Evolutionary conservation across 164 flowering plant genomes (phyloP).

Genomic region (Berberis vulgaris): DNA sequence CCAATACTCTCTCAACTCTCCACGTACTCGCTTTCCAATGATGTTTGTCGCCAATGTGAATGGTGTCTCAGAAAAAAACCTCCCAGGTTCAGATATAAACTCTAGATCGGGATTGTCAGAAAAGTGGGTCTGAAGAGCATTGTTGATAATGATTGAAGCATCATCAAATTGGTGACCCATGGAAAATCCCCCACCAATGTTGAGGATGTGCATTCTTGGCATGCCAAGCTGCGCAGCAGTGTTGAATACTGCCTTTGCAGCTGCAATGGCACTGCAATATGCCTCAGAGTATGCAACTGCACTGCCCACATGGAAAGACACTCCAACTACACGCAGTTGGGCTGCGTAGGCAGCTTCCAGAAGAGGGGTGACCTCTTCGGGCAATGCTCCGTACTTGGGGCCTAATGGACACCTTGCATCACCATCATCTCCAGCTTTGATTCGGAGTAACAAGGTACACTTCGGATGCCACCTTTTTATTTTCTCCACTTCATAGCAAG

Average conservation of each 20-base stretch:
- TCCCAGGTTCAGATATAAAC: neutral
- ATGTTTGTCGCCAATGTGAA: neutral
- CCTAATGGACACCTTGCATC: neutral
- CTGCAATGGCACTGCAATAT: slow-evolving; percentile 1
- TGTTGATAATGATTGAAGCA: neutral
- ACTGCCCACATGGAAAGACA: slow-evolving; percentile 3
- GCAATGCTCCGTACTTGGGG: slow-evolving; percentile 2
- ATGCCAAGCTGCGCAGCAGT: neutral
- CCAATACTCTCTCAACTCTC: neutral
- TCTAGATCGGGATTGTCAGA: neutral
- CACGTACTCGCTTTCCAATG: neutral
- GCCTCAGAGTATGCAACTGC: neutral
- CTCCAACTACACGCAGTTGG: neutral
- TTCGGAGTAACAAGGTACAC: neutral
- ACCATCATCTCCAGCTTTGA: neutral
- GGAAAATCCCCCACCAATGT: neutral
- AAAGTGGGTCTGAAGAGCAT: neutral
- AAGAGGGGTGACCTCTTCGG: neutral
- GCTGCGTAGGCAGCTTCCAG: neutral
- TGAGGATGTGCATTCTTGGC: neutral
- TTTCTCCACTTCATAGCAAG: neutral
- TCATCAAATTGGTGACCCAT: neutral
- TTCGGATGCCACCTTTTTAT: neutral
- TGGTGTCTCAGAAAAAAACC: slow-evolving; percentile 1
- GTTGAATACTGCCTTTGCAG: neutral